These are phyloP conservation scores for Umbelopsis vinacea DNA, from an alignment of 192 early-diverging fungal genomes.

Conservation along the genomic window DNA sequence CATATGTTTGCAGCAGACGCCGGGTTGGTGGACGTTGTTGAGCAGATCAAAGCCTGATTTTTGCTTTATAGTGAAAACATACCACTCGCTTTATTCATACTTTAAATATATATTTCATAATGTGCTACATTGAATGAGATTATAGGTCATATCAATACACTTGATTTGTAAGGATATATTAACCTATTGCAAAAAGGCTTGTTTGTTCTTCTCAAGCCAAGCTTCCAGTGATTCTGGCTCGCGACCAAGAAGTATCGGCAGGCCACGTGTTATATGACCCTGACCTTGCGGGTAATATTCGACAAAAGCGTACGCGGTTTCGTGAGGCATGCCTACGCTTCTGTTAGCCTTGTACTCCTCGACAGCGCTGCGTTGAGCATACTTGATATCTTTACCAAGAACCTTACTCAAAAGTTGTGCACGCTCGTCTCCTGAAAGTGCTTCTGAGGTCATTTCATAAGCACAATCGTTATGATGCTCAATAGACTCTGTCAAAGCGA, in stretches of 20 bases:
- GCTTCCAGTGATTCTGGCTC: constrained; percentile 18
- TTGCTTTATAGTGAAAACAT: too few species aligned
- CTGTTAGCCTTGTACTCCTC: not conserved
- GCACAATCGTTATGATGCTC: constrained; percentile 21
- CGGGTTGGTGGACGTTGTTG: too few species aligned
- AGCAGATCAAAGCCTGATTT: too few species aligned
- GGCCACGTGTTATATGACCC: not conserved
- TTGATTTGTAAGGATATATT: not conserved
- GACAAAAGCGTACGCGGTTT: not conserved
- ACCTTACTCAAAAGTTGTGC: constrained; percentile 12
- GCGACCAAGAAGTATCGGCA: constrained; percentile 4
- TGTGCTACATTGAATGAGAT: too few species aligned
- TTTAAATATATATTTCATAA: too few species aligned
- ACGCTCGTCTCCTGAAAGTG: not conserved
- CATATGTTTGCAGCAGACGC: too few species aligned
- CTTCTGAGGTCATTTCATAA: constrained; percentile 25
- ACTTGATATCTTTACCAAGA: constrained; percentile 8
- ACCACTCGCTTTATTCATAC: too few species aligned
- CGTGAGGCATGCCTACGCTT: not conserved
- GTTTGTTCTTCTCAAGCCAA: not conserved
- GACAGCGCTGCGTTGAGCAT: not conserved
- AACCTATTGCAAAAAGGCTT: not conserved
- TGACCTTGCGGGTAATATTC: too few species aligned
- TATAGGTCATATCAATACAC: too few species aligned
- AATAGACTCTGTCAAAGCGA: constrained; percentile 20